phyloP scores from a whole-genome alignment of 108 stramenopile genomes.

The Cyclotella cryptica region DNA sequence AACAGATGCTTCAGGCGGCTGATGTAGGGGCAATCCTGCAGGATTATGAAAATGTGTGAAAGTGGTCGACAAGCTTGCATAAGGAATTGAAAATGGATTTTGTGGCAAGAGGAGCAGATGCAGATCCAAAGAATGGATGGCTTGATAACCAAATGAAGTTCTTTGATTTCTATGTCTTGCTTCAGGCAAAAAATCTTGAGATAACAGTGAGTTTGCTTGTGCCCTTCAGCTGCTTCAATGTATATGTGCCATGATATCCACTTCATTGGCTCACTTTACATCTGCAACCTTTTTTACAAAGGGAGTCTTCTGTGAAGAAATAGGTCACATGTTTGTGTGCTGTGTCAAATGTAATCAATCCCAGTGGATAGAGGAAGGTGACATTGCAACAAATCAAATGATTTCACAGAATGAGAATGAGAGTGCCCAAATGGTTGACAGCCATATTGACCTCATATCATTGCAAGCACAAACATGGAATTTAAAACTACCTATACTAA shows the following conservation, averaged over 20 bases:
- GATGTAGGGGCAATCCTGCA: slow-evolving; percentile 83
- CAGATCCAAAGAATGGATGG: slow-evolving; percentile 72
- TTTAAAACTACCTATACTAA: not conserved
- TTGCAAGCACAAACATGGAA: not conserved
- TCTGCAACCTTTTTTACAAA: not conserved
- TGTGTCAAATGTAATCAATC: slow-evolving; percentile 6
- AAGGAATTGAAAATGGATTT: slow-evolving; percentile 66
- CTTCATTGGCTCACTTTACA: not conserved
- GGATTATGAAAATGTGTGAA: slow-evolving; percentile 72
- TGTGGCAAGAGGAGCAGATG: slow-evolving; percentile 68
- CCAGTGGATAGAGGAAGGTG: slow-evolving; percentile 9
- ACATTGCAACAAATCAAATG: not conserved
- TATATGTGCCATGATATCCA: not conserved
- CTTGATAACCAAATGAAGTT: slow-evolving; percentile 81
- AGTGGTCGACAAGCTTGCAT: slow-evolving; percentile 69
- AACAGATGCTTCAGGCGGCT: slow-evolving; percentile 71
- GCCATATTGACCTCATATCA: not conserved
- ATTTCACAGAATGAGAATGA: slow-evolving; percentile 1
- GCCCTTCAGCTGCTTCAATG: not conserved
- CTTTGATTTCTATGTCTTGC: slow-evolving; percentile 71
- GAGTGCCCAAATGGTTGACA: not conserved
- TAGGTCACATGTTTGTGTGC: slow-evolving; percentile 11
- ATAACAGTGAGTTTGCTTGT: not conserved
- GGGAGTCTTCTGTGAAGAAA: slow-evolving; percentile 2
- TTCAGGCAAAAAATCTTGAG: slow-evolving; percentile 19